Base-by-base conservation (phyloP, 208 protist genomes). In the Leishmania aethiopica region DNA sequence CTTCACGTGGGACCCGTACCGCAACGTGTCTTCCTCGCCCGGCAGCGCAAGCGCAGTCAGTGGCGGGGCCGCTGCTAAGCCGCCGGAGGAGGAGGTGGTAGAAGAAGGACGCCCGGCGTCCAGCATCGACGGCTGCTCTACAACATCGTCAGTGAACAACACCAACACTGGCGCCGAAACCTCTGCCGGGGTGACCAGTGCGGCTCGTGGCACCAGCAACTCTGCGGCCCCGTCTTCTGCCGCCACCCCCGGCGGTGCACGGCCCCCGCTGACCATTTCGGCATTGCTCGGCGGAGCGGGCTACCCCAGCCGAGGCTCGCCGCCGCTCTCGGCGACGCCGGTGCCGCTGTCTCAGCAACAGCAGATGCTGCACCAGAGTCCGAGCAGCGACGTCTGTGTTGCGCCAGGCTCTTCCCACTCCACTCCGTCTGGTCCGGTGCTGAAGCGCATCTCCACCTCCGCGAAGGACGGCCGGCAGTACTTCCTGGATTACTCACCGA, bases 401-500 rank as follows among this genome's bases (percentile, higher is more conserved):
- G 75, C 59, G 37, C 19, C 77, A 17, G 82, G 37, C 19, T 85
- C 82, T 32, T 53, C 82, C 35, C 82, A 82, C 71, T 85, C 82
- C 22, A 85, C 82, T 0, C 82, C 82, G 37, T 85, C 82, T 28
- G 82, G 77, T 22, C 77, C 82, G 37, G 73, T 85, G 72, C 77
- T 81, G 60, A 85, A 82, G 82, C 76, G 77, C 72, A 85, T 85
- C 51, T 74, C 82, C 5, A 85, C 82, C 62, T 75, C 82, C 22
- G 77, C 82, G 11, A 86, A 89, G 62, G 86, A 89, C 51, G 79
- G 77, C 59, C 78, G 82, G 37, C 77, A 86, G 82, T 89, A 89
- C 77, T 86, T 86, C 51, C 80, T 89, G 35, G 86, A 89, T 62
- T 89, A 83, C 80, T 84, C 79, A 8, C 80, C 82, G 28, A 66